phyloP scores from a whole-genome alignment of 129 eudicot species.

The Scalesia atractyloides region DNA sequence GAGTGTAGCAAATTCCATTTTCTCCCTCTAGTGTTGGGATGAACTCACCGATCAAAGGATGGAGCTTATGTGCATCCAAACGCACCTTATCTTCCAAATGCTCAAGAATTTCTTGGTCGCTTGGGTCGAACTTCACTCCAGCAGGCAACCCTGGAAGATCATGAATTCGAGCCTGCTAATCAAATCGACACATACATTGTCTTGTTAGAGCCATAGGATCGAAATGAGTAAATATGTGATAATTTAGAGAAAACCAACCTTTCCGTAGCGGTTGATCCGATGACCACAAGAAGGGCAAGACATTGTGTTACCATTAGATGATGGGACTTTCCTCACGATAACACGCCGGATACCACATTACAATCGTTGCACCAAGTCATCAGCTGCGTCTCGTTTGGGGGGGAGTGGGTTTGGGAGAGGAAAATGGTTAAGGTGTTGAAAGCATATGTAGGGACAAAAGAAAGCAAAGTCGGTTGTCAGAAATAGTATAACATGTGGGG shows the following conservation, averaged over 20 bases:
- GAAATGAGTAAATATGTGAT: too few species aligned
- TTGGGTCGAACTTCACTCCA: slow-evolving; percentile 97
- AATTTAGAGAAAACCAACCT: slow-evolving; percentile 29
- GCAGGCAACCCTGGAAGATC: slow-evolving; percentile 71
- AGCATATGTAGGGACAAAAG: slow-evolving; percentile 16
- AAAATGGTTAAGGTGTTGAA: slow-evolving; percentile 18
- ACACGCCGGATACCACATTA: too few species aligned
- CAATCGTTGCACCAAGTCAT: slow-evolving; percentile 56
- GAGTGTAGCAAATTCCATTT: slow-evolving; percentile 98
- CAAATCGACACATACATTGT: background rate
- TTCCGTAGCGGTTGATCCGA: slow-evolving; percentile 44
- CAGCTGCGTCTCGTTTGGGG: background rate
- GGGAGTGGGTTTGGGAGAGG: slow-evolving; percentile 15
- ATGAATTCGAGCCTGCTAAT: slow-evolving; percentile 73
- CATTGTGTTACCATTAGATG: slow-evolving; percentile 14
- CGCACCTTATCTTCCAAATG: slow-evolving; percentile 88
- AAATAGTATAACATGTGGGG: slow-evolving; percentile 31
- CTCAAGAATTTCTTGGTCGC: slow-evolving; percentile 93
- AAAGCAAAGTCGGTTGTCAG: slow-evolving; percentile 28
- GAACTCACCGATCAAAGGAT: slow-evolving; percentile 93
- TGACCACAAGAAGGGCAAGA: slow-evolving; percentile 71
- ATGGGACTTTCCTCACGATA: background rate
- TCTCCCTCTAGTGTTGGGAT: slow-evolving; percentile 97
- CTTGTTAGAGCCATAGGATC: too few species aligned
- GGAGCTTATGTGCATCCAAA: slow-evolving; percentile 59